A percentile compares a stretch with the other conserved stretches of the same genome.
Conservation (phyloP, 306 rosid species). For the Vigna angularis region DNA sequence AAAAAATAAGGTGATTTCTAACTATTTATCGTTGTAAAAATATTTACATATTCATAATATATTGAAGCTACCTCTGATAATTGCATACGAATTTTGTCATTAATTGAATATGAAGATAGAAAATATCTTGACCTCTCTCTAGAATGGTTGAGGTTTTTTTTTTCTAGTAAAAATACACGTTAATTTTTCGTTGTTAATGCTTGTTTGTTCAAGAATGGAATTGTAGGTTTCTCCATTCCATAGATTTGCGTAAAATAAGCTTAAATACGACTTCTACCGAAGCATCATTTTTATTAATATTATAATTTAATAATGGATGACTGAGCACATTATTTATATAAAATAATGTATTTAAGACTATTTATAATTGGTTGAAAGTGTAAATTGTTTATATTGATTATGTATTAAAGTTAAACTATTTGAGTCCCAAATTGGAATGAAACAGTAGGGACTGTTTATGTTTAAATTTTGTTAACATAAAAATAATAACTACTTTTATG, state of each 20-base stretch:
- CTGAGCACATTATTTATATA: too few species aligned
- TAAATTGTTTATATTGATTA: neutral
- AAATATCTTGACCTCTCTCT: neutral
- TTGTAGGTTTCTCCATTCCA: slow-evolving; percentile 1
- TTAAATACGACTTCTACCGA: neutral
- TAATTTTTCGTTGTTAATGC: neutral
- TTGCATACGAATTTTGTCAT: neutral
- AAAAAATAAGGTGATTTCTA: too few species aligned
- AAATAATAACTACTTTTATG: neutral
- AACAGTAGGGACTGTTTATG: neutral
- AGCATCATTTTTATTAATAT: neutral
- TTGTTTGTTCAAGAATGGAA: neutral
- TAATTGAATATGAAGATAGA: neutral
- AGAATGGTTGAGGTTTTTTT: neutral
- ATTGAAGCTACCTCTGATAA: neutral
- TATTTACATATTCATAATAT: too few species aligned
- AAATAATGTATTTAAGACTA: neutral
- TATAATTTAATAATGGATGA: neutral
- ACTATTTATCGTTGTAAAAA: too few species aligned
- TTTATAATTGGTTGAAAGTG: neutral
- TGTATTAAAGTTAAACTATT: neutral
- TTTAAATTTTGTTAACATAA: neutral
- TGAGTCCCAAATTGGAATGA: neutral
- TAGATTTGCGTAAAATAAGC: neutral
- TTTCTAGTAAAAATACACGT: neutral